phyloP scores from a whole-genome alignment of 2,329 filamentous ascomycete species.

The Cytospora chrysosperma region DNA sequence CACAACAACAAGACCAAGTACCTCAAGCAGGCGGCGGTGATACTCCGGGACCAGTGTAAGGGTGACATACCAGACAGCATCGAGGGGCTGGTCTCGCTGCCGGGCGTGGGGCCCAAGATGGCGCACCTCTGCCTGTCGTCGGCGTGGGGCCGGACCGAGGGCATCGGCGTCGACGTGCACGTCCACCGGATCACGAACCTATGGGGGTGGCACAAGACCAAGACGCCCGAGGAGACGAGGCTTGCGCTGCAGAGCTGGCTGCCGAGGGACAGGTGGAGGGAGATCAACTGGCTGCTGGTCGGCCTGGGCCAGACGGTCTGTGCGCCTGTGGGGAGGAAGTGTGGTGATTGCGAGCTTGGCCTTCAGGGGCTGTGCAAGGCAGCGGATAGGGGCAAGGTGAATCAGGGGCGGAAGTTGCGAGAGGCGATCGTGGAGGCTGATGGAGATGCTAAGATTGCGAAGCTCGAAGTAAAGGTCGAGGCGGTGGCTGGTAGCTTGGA shows the following conservation, averaged over 20 bases:
- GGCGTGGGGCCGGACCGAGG: slow-evolving; percentile 61
- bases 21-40: slow-evolving; percentile 71
- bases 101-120: slow-evolving; percentile 94
- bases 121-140: slow-evolving; percentile 82
- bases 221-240: slow-evolving; percentile 79
- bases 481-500: slow-evolving; percentile 27
- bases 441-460: slow-evolving; percentile 27
- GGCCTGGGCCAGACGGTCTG: slow-evolving; percentile 87
- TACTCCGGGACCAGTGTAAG: slow-evolving; percentile 67
- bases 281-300: slow-evolving; percentile 88
- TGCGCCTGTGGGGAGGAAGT: slow-evolving; percentile 73
- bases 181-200: slow-evolving; percentile 93
- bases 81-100: slow-evolving; percentile 71
- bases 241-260: slow-evolving; percentile 76
- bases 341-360: slow-evolving; percentile 83
- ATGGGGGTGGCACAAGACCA: slow-evolving; percentile 87
- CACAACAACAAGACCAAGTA: slow-evolving; percentile 90
- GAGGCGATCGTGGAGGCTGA: slow-evolving; percentile 32
- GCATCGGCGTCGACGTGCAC: slow-evolving; percentile 92
- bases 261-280: slow-evolving; percentile 80
- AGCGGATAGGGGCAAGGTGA: slow-evolving; percentile 64
- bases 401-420: slow-evolving; percentile 54
- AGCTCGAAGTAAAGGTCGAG: slow-evolving; percentile 26
- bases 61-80: slow-evolving; percentile 81
- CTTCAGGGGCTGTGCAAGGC: slow-evolving; percentile 72